Base-by-base conservation (phyloP, 1,139 yeast species). In the Zygoascus meyerae region DNA sequence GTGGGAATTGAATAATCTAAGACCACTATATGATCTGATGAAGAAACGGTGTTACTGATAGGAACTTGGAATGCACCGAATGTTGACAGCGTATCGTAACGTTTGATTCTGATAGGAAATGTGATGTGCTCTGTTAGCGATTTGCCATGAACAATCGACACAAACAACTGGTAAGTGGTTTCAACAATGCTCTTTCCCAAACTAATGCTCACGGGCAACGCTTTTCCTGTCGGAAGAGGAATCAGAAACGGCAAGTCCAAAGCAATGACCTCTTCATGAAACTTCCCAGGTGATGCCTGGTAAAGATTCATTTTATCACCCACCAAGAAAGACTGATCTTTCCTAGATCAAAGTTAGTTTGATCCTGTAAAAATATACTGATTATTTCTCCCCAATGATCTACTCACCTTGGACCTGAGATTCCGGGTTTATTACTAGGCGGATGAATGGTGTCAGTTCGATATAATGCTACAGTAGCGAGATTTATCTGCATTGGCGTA, bases 11-110 rank as follows among this genome's bases (percentile, higher is more conserved):
- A 57, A 48, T 63, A 66, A 37, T 66, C 67, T 7, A 69, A 53
- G 11, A 59, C 58, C 4, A 65, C 69, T 7, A 67, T 52, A 44
- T 69, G 72, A 48, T 70, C 72, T 2, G 62, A 52, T 5, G 70
- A 64, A 11, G 57, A 51, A 1, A 56, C 54, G 4, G 56, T 55
- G 36, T 60, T 55, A 10, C 55, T 52, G 1, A 63, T 41, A 1
- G 71, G 69, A 28, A 62, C 58, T 17, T 61, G 59, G 53, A 53
- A 68, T 8, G 63, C 58, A 8, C 70, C 68, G 55, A 69, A 70
- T 2, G 70, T 65, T 2, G 71, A 63, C 33, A 70, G 56, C 3
- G 69, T 68, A 52, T 70, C 71, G 48, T 66, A 69, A 2, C 69
- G 59, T 34, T 62, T 59, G 41, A 69, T 56, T 2, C 70, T 53